Evolutionary conservation across 139 green algal genomes (phyloP).

Genomic region (Picochlorum costavermella): DNA sequence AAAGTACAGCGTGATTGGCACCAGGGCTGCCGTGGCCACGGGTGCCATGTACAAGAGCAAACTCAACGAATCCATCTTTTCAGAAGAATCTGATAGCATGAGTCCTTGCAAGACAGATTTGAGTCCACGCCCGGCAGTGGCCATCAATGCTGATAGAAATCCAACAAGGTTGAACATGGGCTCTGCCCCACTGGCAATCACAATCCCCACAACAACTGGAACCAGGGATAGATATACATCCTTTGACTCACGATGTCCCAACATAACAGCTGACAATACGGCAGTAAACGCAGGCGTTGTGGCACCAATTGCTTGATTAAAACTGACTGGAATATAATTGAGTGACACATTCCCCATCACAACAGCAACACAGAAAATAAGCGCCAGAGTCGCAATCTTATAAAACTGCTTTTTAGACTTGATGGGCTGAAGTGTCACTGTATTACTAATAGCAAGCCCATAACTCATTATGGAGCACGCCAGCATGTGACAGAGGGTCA

Average conservation of each 20-base stretch:
- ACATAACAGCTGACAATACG: conserved; percentile 55
- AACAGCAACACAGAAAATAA: conserved; percentile 81
- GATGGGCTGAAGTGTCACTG: conserved; percentile 55
- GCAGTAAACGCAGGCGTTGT: conserved; percentile 95
- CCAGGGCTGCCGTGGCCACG: conserved; percentile 54
- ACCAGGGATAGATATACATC: conserved; percentile 77
- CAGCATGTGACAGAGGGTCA: conserved; percentile 92
- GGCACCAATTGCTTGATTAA: conserved; percentile 90
- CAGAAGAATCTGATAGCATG: conserved; percentile 58
- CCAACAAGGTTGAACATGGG: conserved; percentile 79
- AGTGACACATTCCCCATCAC: conserved; percentile 86
- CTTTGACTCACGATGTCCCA: conserved; percentile 40
- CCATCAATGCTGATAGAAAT: conserved; percentile 70
- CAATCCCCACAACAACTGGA: conserved; percentile 80
- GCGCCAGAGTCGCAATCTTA: conserved; percentile 68
- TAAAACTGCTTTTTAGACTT: conserved; percentile 54
- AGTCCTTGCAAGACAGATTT: conserved; percentile 69
- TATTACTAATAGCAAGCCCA: conserved; percentile 26
- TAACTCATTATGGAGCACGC: conserved; percentile 61
- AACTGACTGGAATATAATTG: conserved; percentile 79
- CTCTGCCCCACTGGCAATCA: conserved; percentile 80
- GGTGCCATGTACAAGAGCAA: conserved; percentile 90
- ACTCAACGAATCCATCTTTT: conserved; percentile 84
- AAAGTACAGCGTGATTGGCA: conserved; percentile 59
- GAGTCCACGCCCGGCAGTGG: conserved; percentile 65